Evolutionary conservation across 2,329 filamentous ascomycete genomes (phyloP).

Genomic region (Colletotrichum nymphaeae): DNA sequence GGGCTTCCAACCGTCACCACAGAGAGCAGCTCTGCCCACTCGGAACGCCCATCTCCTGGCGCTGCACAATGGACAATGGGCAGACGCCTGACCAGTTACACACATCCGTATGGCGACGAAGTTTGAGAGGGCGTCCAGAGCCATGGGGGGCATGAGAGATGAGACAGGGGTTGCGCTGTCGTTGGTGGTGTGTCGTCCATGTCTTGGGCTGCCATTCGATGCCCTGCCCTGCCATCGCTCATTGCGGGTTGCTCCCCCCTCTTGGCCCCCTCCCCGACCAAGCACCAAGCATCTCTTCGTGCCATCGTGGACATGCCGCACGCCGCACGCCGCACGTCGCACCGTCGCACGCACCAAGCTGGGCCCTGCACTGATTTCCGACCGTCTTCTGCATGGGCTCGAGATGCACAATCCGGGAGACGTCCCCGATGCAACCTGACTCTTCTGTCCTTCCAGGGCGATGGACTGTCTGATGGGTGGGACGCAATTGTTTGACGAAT

Average conservation of each 20-base stretch:
- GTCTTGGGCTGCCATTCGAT: conserved; percentile 36
- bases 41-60: not conserved
- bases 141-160: conserved; percentile 10
- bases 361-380: not conserved
- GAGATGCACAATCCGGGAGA: conserved; percentile 14
- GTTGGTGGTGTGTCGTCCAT: conserved; percentile 33
- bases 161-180: conserved; percentile 25
- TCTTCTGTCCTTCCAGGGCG: not conserved
- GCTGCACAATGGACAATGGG: conserved; percentile 12
- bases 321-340: not conserved
- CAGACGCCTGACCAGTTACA: conserved; percentile 6
- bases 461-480: not conserved
- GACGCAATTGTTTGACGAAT: conserved; percentile 8
- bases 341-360: not conserved
- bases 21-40: not conserved
- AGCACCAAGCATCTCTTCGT: conserved; percentile 3
- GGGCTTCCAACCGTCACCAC: conserved; percentile 4
- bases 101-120: conserved; percentile 5
- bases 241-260: conserved; percentile 1
- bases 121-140: conserved; percentile 13
- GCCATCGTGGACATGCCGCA: not conserved
- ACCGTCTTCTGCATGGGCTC: conserved; percentile 12
- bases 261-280: conserved; percentile 1
- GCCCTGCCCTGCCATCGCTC: conserved; percentile 18
- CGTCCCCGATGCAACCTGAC: conserved; percentile 22